Base-by-base conservation (phyloP, 2,329 filamentous ascomycete genomes). In the Dactylellina cionopaga region DNA sequence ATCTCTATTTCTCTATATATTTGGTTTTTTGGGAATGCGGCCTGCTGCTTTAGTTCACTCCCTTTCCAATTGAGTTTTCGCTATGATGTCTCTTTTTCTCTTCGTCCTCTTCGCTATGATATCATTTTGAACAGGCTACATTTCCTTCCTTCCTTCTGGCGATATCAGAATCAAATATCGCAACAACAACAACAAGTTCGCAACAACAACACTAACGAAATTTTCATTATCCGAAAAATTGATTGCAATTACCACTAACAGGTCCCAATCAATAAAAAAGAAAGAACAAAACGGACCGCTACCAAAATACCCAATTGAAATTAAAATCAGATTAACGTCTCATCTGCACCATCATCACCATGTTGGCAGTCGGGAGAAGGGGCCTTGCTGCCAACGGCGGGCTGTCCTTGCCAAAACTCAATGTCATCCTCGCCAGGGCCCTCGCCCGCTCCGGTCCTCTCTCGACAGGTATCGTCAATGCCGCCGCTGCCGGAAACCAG, bases 141-240 rank as follows among this genome's bases (percentile, higher is more conserved):
- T 11, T n/a, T 35, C n/a, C 46, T 13, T 31, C 46, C 25, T 7
- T 19, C 25, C 5, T 51, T 31, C 10, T 17, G n/a, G n/a, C n/a
- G n/a, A n/a, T n/a, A n/a, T n/a, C n/a, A n/a, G n/a, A n/a, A n/a
- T n/a, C n/a, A n/a, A n/a, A n/a, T n/a, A n/a, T n/a, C n/a, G n/a
- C n/a, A n/a, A n/a, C n/a, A n/a, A n/a, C n/a, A n/a, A n/a, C n/a
- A n/a, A n/a, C n/a, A n/a, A n/a, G n/a, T n/a, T n/a, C n/a, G n/a
- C 65, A 54, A 64, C 56, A 60, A 62, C 56, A 71, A 71, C 66
- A 56, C 66, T 71, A 71, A 71, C 66, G 66, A 55, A 66, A 58
- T 56, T 70, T 68, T 64, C 58, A 19, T 58, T 71, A 58, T 63
- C 66, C 66, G 66, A 71, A 71, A 70, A 58, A 51, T 43, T 31